phyloP scores from a whole-genome alignment of 352 stramenopile species.

The Pythium plurisporium region DNA sequence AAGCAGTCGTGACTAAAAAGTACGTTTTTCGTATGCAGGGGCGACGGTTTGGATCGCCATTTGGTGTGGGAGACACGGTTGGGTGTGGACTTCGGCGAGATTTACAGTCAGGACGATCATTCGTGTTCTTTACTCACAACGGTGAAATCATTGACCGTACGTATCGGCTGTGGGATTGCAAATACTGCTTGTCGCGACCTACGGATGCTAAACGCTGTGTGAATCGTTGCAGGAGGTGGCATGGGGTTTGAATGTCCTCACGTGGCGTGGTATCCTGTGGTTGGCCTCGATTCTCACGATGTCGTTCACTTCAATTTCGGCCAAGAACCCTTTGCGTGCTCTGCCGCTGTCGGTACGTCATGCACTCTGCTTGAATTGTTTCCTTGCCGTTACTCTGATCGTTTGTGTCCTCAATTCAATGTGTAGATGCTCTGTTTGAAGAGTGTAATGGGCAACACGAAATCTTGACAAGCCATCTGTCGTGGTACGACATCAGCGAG shows the following conservation, averaged over 20 bases:
- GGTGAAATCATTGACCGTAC: constrained; percentile 45
- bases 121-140: constrained; percentile 73
- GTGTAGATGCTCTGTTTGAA: constrained; percentile 49
- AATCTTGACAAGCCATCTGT: constrained; percentile 26
- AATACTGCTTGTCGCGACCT: not conserved
- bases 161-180: not conserved
- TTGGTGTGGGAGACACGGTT: constrained; percentile 60
- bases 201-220: not conserved
- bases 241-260: constrained; percentile 36
- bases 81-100: constrained; percentile 66
- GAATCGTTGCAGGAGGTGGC: constrained; percentile 23
- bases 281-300: constrained; percentile 79
- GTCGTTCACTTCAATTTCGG: constrained; percentile 82
- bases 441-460: constrained; percentile 30
- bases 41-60: constrained; percentile 48
- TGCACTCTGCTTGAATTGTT: too few species aligned
- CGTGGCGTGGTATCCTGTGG: constrained; percentile 63
- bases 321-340: constrained; percentile 57
- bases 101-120: constrained; percentile 29
- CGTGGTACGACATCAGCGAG: constrained; percentile 55
- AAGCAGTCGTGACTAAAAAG: too few species aligned
- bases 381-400: not conserved
- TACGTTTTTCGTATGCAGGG: too few species aligned
- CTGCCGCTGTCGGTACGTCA: constrained; percentile 40
- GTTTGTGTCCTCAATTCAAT: not conserved